A percentile compares a stretch with the other conserved stretches of the same genome.
These are phyloP conservation scores for Emergomyces pasteurianus DNA, from an alignment of 2,329 filamentous ascomycete species.

Conservation along the genomic window DNA sequence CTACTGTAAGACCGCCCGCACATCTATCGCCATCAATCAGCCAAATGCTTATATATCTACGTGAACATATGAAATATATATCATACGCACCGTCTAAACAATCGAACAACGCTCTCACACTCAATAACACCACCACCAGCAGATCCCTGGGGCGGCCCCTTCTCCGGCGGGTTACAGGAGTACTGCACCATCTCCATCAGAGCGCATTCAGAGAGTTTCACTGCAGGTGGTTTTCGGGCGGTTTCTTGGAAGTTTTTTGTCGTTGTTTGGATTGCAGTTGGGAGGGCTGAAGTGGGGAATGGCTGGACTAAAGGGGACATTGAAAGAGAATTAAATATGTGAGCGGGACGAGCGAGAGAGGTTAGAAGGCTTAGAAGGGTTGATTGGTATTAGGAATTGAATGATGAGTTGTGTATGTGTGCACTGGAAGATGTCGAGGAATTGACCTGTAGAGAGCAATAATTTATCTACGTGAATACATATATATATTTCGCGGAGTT, in stretches of 20 bases:
- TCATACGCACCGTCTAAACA: constrained; percentile 43
- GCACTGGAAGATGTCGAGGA: not conserved
- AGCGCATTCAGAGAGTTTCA: constrained; percentile 43
- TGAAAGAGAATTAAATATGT: no score
- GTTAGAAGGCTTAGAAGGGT: not conserved
- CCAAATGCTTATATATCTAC: constrained; percentile 1
- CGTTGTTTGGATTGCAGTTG: constrained; percentile 38
- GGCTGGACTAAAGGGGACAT: constrained; percentile 31
- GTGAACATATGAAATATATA: not conserved
- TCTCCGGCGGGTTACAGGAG: constrained; percentile 43
- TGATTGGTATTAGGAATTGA: not conserved
- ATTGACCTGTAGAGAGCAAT: not conserved
- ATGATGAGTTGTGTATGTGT: not conserved
- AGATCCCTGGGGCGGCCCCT: constrained; percentile 26
- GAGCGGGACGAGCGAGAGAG: not conserved
- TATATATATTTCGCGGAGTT: not conserved
- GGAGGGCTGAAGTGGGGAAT: constrained; percentile 43
- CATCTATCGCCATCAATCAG: constrained; percentile 22
- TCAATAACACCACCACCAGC: constrained; percentile 27
- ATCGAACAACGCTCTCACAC: constrained; percentile 46
- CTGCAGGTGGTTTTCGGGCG: constrained; percentile 37
- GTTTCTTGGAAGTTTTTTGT: constrained; percentile 36
- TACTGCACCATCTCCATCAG: constrained; percentile 52
- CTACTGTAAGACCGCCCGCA: constrained; percentile 44
- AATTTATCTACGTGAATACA: no score